These are phyloP conservation scores for Globisporangium lucens DNA, from an alignment of 352 stramenopile species.

Conservation along the genomic window DNA sequence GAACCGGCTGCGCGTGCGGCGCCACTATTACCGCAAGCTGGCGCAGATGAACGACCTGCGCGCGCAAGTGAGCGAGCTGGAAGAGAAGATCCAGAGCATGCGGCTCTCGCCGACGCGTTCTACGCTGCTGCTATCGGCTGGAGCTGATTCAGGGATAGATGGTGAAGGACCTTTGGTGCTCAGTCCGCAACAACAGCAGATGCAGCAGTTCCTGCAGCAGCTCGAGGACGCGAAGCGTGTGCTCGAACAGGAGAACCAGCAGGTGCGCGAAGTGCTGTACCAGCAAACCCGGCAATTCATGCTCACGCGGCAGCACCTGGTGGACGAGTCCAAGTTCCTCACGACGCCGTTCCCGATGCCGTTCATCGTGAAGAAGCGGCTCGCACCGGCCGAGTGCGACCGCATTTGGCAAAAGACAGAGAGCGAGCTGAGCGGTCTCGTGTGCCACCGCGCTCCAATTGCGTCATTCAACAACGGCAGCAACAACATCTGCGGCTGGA, in stretches of 20 bases:
- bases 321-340: conserved; percentile 9
- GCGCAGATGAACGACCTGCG: conserved; percentile 22
- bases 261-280: conserved; percentile 8
- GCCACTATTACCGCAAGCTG: conserved; percentile 22
- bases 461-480: neutral
- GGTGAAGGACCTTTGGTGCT: neutral
- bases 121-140: neutral
- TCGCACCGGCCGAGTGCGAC: conserved; percentile 13
- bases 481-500: conserved; percentile 17
- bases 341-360: conserved; percentile 11
- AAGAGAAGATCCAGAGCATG: conserved; percentile 13
- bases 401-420: conserved; percentile 16
- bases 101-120: neutral
- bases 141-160: neutral
- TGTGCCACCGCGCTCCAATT: neutral
- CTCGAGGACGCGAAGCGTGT: conserved; percentile 8
- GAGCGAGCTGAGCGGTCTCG: conserved; percentile 9
- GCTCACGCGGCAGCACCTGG: conserved; percentile 9
- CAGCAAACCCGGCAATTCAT: conserved; percentile 17
- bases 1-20: conserved; percentile 22
- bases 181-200: conserved; percentile 1
- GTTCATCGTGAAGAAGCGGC: conserved; percentile 16
- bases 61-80: conserved; percentile 17
- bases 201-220: conserved; percentile 7
- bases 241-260: conserved; percentile 14